Base-by-base conservation (phyloP, 345 rosid species). In the Trapa bicornis region DNA sequence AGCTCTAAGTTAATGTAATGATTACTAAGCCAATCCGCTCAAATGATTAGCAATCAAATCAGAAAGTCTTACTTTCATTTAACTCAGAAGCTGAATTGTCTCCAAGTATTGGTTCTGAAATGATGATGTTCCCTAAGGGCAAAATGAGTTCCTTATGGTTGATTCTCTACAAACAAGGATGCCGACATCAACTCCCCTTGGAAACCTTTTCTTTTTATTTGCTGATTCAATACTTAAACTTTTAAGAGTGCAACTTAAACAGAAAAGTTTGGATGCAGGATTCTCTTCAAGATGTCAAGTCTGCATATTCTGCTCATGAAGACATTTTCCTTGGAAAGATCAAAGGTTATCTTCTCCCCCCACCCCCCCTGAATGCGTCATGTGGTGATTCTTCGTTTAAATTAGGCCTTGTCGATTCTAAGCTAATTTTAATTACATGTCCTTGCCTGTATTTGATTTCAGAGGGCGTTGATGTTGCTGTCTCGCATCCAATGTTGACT, bases 391-490 rank as follows among this genome's bases (percentile, higher is more conserved):
- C 32, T 9, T 29, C 5, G 35, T 58, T 58, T 3, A 7, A 57
- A 2, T 29, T 57, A 29, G 10, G 38, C 29, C 47, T 47, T 53
- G 17, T 47, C 36, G 45, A 16, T 36, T 50, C 37, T 50, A 37
- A 33, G 16, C 13, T 57, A 15, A 12, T 57, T 37, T 57, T 33
- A 32, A 38, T 2, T 36, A 4, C 32, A 53, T 37, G 0, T 52
- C n/a, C 32, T 9, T 66, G 65, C 13, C 8, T 73, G 13, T 36
- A 45, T 68, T 57, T 75, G 68, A 22, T 48, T 71, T 81, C 75
- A 88, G 98, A 88, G 79, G 91, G 87, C 36, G 74, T 90, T 52
- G 70, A 80, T 12, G 53, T 83, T 70, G 96, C 96, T 70, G 87
- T 81, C 65, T 79, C 86, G 4, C 85, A 82, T 78, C 92, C 96